These are phyloP conservation scores for Biscogniauxia marginata DNA, from an alignment of 2,329 filamentous ascomycete genomes.

Conservation along the genomic window DNA sequence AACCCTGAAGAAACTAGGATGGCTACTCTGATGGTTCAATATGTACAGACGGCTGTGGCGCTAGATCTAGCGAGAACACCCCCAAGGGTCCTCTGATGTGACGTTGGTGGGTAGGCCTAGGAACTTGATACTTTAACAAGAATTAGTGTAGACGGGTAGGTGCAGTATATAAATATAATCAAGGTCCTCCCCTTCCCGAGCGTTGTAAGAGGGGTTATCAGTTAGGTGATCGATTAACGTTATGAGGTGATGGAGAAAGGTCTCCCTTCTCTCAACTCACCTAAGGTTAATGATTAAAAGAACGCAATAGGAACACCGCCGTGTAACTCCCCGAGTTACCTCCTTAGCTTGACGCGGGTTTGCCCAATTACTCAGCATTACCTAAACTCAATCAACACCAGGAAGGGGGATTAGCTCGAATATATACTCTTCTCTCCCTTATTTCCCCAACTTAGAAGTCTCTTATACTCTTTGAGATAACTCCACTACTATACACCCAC, in stretches of 20 bases:
- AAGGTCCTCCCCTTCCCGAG: neutral
- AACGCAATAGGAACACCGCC: neutral
- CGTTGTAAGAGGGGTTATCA: neutral
- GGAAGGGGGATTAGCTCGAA: neutral
- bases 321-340: neutral
- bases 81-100: neutral
- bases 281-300: neutral
- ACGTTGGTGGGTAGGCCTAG: neutral
- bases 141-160: neutral
- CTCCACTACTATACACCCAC: neutral
- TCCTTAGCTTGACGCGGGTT: neutral
- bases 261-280: neutral
- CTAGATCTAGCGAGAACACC: neutral
- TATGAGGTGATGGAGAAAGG: neutral
- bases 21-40: neutral
- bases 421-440: neutral
- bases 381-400: neutral
- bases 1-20: neutral
- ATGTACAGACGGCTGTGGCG: neutral
- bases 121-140: neutral
- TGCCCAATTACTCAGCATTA: neutral
- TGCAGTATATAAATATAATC: neutral
- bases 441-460: neutral
- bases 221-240: neutral
- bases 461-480: neutral